Percentiles rank a stretch among this genome's conserved stretches.
Conservation (phyloP, 2,329 filamentous ascomycete species). For the Aspergillus viridinutans region DNA sequence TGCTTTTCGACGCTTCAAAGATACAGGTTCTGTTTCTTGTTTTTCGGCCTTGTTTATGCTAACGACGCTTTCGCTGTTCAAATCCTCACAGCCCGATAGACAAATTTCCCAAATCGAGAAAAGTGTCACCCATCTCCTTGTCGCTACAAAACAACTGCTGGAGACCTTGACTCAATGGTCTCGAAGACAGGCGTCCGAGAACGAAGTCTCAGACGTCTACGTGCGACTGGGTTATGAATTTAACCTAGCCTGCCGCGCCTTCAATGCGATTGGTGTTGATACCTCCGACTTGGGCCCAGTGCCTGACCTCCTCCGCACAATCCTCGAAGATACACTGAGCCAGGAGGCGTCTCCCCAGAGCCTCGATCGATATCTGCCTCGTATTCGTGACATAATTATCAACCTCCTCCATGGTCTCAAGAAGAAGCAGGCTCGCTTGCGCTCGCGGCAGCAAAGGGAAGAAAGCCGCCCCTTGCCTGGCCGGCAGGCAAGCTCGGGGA, state of each 20-base stretch:
- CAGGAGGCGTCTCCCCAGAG: constrained; percentile 93
- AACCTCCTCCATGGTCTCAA: constrained; percentile 94
- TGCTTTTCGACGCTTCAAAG: not conserved
- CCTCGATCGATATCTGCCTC: constrained; percentile 86
- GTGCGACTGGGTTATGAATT: constrained; percentile 97
- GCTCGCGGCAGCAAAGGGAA: constrained; percentile 52
- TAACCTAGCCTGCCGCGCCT: constrained; percentile 96
- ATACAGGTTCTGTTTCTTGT: not conserved
- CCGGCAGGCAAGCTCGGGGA: constrained; percentile 46
- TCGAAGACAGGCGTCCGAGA: constrained; percentile 82
- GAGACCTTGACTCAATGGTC: constrained; percentile 99
- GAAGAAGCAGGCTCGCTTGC: constrained; percentile 88
- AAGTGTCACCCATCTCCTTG: constrained; percentile 93
- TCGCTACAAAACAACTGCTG: constrained; percentile 94
- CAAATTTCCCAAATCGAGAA: constrained; percentile 96
- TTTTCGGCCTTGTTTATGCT: not conserved
- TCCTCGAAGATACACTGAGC: constrained; percentile 91
- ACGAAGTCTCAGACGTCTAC: constrained; percentile 96
- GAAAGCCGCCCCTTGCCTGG: constrained; percentile 39
- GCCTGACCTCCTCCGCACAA: constrained; percentile 81
- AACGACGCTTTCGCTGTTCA: constrained; percentile 10
- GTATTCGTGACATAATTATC: constrained; percentile 97
- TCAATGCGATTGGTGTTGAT: constrained; percentile 94
- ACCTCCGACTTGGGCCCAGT: constrained; percentile 92
- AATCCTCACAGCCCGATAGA: constrained; percentile 56